phyloP scores from a whole-genome alignment of 768 basidiomycete species.

The Imleria badia region DNA sequence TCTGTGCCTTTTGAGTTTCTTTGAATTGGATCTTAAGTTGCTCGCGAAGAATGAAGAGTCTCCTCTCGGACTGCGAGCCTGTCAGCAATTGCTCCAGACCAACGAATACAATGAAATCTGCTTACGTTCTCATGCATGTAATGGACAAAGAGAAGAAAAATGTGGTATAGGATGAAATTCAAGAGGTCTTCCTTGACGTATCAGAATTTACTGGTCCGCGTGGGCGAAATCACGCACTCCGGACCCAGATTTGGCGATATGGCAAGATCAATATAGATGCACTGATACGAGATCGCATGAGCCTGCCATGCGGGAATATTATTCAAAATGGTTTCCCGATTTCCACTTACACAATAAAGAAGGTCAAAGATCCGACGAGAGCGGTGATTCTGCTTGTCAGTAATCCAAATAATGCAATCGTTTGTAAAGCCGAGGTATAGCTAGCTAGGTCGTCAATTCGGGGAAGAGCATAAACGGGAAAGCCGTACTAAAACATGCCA shows the following conservation, averaged over 20 bases:
- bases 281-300: slow-evolving; percentile 22
- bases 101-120: not conserved
- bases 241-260: slow-evolving; percentile 35
- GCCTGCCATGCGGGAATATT: slow-evolving; percentile 14
- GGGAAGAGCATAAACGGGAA: not conserved
- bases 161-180: slow-evolving; percentile 76
- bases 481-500: slow-evolving; percentile 35
- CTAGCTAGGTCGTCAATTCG: slow-evolving; percentile 12
- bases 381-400: slow-evolving; percentile 68
- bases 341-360: slow-evolving; percentile 51
- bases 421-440: slow-evolving; percentile 42
- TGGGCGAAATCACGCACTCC: slow-evolving; percentile 32
- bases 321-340: not conserved
- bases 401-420: slow-evolving; percentile 70
- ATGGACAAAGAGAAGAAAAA: slow-evolving; percentile 76
- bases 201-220: slow-evolving; percentile 3
- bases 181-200: slow-evolving; percentile 47
- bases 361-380: slow-evolving; percentile 52
- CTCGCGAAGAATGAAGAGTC: slow-evolving; percentile 66
- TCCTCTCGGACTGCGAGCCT: slow-evolving; percentile 45
- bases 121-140: slow-evolving; percentile 62
- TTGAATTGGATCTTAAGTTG: slow-evolving; percentile 74
- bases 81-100: not conserved
- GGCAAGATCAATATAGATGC: slow-evolving; percentile 39
- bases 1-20: slow-evolving; percentile 71